Evolutionary conservation across 495 filamentous ascomycete species (phyloP).

Genomic region (Talaromyces adpressus): DNA sequence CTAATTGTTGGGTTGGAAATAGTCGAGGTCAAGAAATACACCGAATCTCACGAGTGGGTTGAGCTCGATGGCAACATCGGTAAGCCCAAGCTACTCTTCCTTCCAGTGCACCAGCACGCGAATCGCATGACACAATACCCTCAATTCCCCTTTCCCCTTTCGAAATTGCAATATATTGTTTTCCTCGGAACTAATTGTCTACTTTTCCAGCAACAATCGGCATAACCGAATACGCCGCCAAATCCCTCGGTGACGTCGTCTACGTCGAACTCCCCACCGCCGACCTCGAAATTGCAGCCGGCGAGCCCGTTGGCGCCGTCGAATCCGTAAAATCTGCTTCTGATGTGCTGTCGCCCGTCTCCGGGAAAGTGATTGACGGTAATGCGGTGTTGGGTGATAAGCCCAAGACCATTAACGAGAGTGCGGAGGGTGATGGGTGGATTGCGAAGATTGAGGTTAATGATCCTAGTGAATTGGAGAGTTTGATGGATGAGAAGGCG

Average conservation of each 20-base stretch:
- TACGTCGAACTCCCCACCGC: slow-evolving; percentile 83
- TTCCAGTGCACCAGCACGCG: not conserved
- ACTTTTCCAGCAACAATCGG: slow-evolving; percentile 60
- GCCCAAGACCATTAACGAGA: slow-evolving; percentile 78
- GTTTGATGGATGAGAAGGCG: slow-evolving; percentile 61
- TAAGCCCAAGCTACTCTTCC: not conserved
- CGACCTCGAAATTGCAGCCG: slow-evolving; percentile 54
- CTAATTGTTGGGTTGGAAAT: not conserved
- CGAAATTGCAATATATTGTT: not conserved
- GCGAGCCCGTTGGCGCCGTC: slow-evolving; percentile 84
- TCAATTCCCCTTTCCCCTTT: not conserved
- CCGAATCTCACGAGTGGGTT: slow-evolving; percentile 97
- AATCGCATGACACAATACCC: not conserved
- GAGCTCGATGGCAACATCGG: slow-evolving; percentile 65
- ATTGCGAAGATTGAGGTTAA: slow-evolving; percentile 76
- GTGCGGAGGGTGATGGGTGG: slow-evolving; percentile 83
- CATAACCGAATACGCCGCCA: slow-evolving; percentile 84
- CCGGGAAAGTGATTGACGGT: slow-evolving; percentile 62
- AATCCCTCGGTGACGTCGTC: slow-evolving; percentile 90
- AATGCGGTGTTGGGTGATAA: slow-evolving; percentile 74
- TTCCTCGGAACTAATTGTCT: not conserved
- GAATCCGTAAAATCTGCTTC: slow-evolving; percentile 97
- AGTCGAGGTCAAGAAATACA: slow-evolving; percentile 75
- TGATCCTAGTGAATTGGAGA: slow-evolving; percentile 63
- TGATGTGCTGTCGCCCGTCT: slow-evolving; percentile 85